Percentiles rank a stretch among this genome's conserved stretches.
phyloP scores from a whole-genome alignment of 1,284 basidiomycete species.

The Ustilago shanxiensis region DNA sequence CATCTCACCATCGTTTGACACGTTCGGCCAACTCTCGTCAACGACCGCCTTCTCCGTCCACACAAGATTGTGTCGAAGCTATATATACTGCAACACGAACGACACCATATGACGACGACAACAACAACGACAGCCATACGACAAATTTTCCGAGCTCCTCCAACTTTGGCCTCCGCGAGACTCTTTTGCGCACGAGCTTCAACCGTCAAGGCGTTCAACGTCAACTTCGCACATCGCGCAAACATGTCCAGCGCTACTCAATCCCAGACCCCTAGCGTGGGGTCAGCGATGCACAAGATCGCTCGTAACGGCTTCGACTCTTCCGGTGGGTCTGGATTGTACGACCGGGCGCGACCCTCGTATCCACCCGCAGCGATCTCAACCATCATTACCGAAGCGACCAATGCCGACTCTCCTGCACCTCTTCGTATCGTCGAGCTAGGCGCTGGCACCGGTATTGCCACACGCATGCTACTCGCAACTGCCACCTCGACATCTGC shows the following conservation, averaged over 20 bases:
- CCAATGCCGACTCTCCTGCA: slow-evolving; percentile 18
- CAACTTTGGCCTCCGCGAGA: neutral
- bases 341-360: slow-evolving; percentile 59
- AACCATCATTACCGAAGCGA: slow-evolving; percentile 41
- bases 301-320: slow-evolving; percentile 57
- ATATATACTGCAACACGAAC: neutral
- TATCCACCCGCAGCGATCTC: slow-evolving; percentile 52
- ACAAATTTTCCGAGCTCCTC: neutral
- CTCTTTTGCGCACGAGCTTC: neutral
- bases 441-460: slow-evolving; percentile 65
- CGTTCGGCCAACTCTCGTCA: too few species aligned
- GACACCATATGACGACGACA: slow-evolving; percentile 1
- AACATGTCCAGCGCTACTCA: slow-evolving; percentile 23
- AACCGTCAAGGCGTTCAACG: neutral
- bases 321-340: slow-evolving; percentile 47
- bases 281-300: slow-evolving; percentile 49
- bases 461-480: slow-evolving; percentile 58
- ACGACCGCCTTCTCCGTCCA: neutral
- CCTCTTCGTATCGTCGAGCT: slow-evolving; percentile 63
- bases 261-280: neutral
- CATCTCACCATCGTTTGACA: neutral
- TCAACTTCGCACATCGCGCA: neutral
- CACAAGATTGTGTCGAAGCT: neutral
- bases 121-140: neutral
- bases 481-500: slow-evolving; percentile 29